Conservation (phyloP, 2,329 filamentous ascomycete genomes). For the Stagonosporopsis chrysanthemi region DNA sequence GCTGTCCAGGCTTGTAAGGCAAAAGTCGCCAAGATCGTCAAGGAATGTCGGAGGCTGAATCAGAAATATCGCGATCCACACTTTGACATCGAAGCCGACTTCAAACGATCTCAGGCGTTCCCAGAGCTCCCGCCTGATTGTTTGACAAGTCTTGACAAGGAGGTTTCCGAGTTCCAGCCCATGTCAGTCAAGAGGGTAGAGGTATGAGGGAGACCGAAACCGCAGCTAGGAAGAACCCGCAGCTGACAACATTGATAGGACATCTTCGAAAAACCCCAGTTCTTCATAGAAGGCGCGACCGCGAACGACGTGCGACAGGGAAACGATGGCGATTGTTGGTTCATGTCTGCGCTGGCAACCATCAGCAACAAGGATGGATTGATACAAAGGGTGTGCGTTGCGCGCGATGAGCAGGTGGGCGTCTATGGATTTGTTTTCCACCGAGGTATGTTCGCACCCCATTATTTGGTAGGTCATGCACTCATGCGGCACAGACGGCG, state of each 20-base stretch:
- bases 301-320: constrained; percentile 83
- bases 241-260: constrained; percentile 60
- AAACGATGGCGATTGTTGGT: constrained; percentile 82
- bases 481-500: constrained; percentile 66
- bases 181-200: constrained; percentile 77
- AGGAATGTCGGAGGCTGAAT: constrained; percentile 76
- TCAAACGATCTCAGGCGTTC: constrained; percentile 59
- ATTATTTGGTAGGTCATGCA: constrained; percentile 12
- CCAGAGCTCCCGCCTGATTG: constrained; percentile 55
- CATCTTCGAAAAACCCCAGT: constrained; percentile 78
- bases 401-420: constrained; percentile 73
- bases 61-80: constrained; percentile 87
- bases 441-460: constrained; percentile 58
- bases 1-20: constrained; percentile 72
- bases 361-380: constrained; percentile 75
- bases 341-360: constrained; percentile 80
- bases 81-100: constrained; percentile 82
- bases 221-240: background rate
- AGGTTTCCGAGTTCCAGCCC: constrained; percentile 58
- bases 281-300: constrained; percentile 79
- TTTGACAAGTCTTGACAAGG: constrained; percentile 57
- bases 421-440: constrained; percentile 89
- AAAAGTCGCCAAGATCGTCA: constrained; percentile 65
- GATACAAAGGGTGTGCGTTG: constrained; percentile 77
- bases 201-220: constrained; percentile 43